phyloP scores from a whole-genome alignment of 352 stramenopile species.

The Plasmopara viticola region DNA sequence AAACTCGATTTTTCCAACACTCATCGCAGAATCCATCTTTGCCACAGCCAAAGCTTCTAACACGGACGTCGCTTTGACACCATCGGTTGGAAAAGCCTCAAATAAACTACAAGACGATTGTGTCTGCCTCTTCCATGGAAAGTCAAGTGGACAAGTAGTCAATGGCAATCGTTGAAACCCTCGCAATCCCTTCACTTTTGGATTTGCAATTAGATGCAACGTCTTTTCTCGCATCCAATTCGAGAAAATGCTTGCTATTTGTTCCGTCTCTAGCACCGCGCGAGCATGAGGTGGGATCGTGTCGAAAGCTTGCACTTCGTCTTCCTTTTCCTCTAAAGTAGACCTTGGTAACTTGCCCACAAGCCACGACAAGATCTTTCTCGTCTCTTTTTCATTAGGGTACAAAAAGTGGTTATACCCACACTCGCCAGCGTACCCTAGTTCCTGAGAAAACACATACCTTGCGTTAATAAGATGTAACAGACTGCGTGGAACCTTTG shows the following conservation, averaged over 20 bases:
- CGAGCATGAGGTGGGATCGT: not conserved
- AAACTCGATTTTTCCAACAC: conserved; percentile 23
- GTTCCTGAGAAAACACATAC: conserved; percentile 28
- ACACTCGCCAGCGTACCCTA: conserved; percentile 78
- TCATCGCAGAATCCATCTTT: conserved; percentile 8
- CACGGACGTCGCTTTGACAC: conserved; percentile 28
- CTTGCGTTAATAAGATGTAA: too few relatives aligned
- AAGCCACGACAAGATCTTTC: conserved; percentile 74
- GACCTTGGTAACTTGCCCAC: conserved; percentile 64
- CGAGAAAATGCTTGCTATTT: conserved; percentile 35
- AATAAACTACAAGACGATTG: conserved; percentile 21
- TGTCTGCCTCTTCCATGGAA: conserved; percentile 30
- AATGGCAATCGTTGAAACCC: conserved; percentile 48
- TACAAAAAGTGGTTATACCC: conserved; percentile 89
- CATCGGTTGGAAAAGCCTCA: conserved; percentile 23
- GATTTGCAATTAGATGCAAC: conserved; percentile 37
- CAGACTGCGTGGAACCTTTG: conserved; percentile 1
- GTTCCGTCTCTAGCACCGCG: conserved; percentile 6
- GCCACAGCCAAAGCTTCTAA: conserved; percentile 33
- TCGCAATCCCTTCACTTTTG: conserved; percentile 26
- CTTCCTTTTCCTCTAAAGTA: conserved; percentile 19
- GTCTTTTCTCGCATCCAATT: conserved; percentile 49
- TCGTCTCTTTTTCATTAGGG: conserved; percentile 75
- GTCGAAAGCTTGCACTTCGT: conserved; percentile 5
- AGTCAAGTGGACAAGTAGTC: conserved; percentile 25